Evolutionary conservation across 2,329 filamentous ascomycete species (phyloP), one percentile per base, ranked within the genome.

Genomic region (Penicillium sp.): DNA sequence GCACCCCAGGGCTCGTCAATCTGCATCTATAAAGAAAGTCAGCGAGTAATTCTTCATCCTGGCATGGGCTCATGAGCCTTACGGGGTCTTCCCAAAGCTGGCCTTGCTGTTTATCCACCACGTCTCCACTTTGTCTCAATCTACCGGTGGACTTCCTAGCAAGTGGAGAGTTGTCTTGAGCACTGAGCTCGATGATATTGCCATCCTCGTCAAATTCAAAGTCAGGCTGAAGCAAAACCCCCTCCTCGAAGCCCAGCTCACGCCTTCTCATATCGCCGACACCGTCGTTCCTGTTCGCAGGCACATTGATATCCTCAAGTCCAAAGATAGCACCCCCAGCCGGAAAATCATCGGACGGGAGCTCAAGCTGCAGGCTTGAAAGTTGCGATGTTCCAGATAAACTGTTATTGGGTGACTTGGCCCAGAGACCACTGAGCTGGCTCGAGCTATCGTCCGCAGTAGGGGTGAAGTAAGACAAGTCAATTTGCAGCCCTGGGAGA

Each of bases 181-280:
- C 42, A 22, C 57, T 57, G 37, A 79, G 62, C 42, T 82, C 79
- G 27, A 80, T 63, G 4, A 86, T 67, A 54, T 80, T 79, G 7
- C 82, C 83, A 52, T 86, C 76, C 12, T 76, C 80, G 55, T 84
- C 82, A 55, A 86, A 79, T 31, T 75, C 77, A 57, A 87, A 83
- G 44, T 78, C 77, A 18, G 76, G 72, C n/a, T 82, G 78, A 29
- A 76, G 64, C 49, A 79, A 66, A 14, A 76, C 65, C 16, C 76
- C 70, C 10, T 69, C 69, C 42, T 76, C 75, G 13, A 76, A 69
- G 34, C 69, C 68, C 16, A 30, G 10, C 1, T 28, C 35, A 22
- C 44, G n/a, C 18, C 27, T 25, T 12, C 9, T 16, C 19, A 46
- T 33, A 27, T 30, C 31, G 11, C 19, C n/a, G 10, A 68, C 58